Base-by-base conservation (phyloP, 768 basidiomycete genomes). In the Trametes villosa region DNA sequence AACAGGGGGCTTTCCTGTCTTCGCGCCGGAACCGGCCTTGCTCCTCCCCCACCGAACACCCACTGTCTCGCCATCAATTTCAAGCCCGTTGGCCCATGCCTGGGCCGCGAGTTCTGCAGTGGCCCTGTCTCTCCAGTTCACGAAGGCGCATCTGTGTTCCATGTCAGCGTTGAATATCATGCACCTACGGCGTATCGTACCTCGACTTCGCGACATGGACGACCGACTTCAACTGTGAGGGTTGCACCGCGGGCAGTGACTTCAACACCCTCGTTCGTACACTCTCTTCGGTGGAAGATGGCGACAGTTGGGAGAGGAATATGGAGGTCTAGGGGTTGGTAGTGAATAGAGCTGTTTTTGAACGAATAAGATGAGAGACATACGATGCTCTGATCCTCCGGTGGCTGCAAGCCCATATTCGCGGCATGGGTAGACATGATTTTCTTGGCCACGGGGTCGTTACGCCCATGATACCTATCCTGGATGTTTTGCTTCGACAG, bases 371-470 rank as follows among this genome's bases (percentile, higher is more conserved):
- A 30, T 34, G 63, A 56, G 30, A 30, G 27, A 82, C 95, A 65
- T 69, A 96, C 95, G 44, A 99, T 87, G 9, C 86, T 83, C 54
- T 80, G 71, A 72, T 99, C 97, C 62, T 94, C 94, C 59, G 97
- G 97, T 17, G 94, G 88, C 55, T 89, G 87, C 53, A 99, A 78
- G 0, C 96, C 96, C 68, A 91, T 86, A 24, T 71, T 79, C 44
- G 90, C 89, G 0, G 96, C 95, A 72, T 92, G 85, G n/a, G 76
- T 81, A 2, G 83, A 73, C 73, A 99, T 71, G 44, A 98, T 95
- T 76, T 94, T 97, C 62, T 84, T 85, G 11, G 97, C 97, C 4
- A 99, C 96, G 13, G 96, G 94, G 70, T 98, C 97, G 64, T 92
- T 92, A 27, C 80, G 78, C 7, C 97, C 97, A 74, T 98, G 88